Evolutionary conservation across 495 filamentous ascomycete genomes (phyloP), one percentile per base, ranked within the genome.

Genomic region (Aspergillus incahuasiensis): DNA sequence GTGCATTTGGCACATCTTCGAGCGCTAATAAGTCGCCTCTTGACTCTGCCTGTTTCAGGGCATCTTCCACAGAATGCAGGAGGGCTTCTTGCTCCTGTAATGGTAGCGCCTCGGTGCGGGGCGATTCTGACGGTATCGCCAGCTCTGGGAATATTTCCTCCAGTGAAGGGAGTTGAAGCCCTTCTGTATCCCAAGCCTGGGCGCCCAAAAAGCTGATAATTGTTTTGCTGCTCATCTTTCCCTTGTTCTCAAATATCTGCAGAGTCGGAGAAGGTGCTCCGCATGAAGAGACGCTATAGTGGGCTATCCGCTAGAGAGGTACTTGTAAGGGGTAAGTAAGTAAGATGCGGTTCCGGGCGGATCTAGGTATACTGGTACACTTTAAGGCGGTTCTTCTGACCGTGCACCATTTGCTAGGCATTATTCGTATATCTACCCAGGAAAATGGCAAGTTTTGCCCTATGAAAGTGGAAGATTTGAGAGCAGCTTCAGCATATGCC

Each of bases 101-200:
- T 38, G 55, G 35, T n/a, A 62, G 39, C 1, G 55, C 48, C 45
- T 63, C 64, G 5, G 55, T 42, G 21, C 34, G 48, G 40, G 45
- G 41, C 2, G 52, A 15, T 48, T 60, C 45, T 30, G 69, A 24
- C 47, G 52, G 48, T 9, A 64, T 64, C 22, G 62, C 41, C 32
- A 67, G 47, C 22, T 63, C 60, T 18, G 70, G 56, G 38, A 74
- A 47, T 5, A 74, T 38, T 19, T 65, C 41, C 9, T 57, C 51
- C 28, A 68, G 53, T 4, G 66, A 56, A 50, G 69, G 70, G 9
- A 68, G 52, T 8, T 68, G 61, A 39, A 69, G 54, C 13, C 45
- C 43, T 34, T 55, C 47, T 25, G 16, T 19, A 30, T 38, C 16
- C 12, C 21, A 34, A 47, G 21, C 25, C 19, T 34, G 9, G 22